Conservation (phyloP, 805 yeast species). For the Wickerhamomyces rabaulensis region DNA sequence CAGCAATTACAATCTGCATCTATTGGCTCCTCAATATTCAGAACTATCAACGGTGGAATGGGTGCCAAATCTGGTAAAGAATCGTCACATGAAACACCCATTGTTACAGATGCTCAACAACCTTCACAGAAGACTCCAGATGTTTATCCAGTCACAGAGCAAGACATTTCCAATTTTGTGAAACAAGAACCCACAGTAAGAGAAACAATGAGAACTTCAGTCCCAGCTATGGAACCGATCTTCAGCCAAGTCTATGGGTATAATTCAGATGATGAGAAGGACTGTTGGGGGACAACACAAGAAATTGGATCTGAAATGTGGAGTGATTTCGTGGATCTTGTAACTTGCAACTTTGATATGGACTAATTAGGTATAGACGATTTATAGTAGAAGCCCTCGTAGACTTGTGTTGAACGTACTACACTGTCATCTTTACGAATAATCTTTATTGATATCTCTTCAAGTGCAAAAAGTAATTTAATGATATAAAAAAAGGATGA, state of each 20-base stretch:
- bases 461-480: too few species aligned
- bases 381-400: background rate
- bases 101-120: background rate
- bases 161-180: conserved; percentile 2
- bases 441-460: too few species aligned
- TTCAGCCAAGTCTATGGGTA: background rate
- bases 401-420: too few species aligned
- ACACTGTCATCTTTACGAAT: too few species aligned
- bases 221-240: background rate
- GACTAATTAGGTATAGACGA: background rate
- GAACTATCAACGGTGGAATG: background rate
- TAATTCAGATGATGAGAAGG: conserved; percentile 1
- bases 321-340: conserved; percentile 2
- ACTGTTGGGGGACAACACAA: conserved; percentile 5
- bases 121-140: conserved; percentile 2
- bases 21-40: conserved; percentile 4
- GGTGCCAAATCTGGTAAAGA: background rate
- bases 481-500: background rate
- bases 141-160: conserved; percentile 9
- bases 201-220: background rate
- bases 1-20: conserved; percentile 4
- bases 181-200: background rate
- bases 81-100: too few species aligned
- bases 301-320: conserved; percentile 5
- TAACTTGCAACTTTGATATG: conserved; percentile 1